Evolutionary conservation across 148 eudicot species (phyloP).

Genomic region (Agrostemma githago): DNA sequence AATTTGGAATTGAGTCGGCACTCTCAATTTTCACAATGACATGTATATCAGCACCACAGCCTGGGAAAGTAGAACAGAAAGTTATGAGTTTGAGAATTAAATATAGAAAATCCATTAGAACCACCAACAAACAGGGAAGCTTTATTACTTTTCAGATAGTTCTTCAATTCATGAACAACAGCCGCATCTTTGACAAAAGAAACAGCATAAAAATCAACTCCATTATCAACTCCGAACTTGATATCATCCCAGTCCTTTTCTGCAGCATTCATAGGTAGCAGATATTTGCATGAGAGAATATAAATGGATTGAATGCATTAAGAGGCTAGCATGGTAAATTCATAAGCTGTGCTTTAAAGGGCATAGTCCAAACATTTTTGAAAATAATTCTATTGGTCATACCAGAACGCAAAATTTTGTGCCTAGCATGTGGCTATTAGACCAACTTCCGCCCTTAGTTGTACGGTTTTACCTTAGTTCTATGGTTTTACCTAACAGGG

Average conservation of each 20-base stretch:
- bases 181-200: conserved; percentile 97
- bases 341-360: background rate
- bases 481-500: conserved; percentile 1
- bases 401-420: background rate
- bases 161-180: conserved; percentile 91
- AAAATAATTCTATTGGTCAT: background rate
- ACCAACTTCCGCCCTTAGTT: background rate
- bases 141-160: conserved; percentile 68
- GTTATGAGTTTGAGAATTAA: background rate
- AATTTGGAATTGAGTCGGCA: conserved; percentile 73
- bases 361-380: background rate
- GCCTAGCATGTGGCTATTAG: background rate
- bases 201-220: conserved; percentile 94
- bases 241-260: conserved; percentile 99
- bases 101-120: background rate
- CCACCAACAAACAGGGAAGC: background rate
- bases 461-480: background rate
- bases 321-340: background rate
- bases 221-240: conserved; percentile 97
- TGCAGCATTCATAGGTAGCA: conserved; percentile 34
- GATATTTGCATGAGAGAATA: background rate
- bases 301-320: background rate
- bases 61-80: conserved; percentile 34
- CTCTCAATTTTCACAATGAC: conserved; percentile 88
- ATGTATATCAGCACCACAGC: conserved; percentile 87